A percentile compares a stretch with the other conserved stretches of the same genome.
These are phyloP conservation scores for Elsinoe arachidis DNA, from an alignment of 2,329 filamentous ascomycete genomes.

Conservation along the genomic window DNA sequence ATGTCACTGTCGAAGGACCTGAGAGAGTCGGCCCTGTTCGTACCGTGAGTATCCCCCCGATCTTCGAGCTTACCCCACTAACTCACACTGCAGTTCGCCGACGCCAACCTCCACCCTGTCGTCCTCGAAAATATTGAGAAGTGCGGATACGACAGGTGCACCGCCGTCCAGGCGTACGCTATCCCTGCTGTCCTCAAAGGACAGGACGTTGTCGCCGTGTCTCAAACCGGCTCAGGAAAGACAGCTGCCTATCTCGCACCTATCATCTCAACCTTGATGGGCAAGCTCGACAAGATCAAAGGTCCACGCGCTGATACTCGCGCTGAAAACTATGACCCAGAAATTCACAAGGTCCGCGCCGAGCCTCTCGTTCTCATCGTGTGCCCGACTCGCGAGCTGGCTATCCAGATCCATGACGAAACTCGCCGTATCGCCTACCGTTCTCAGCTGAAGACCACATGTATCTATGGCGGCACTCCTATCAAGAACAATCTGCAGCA, in stretches of 20 bases:
- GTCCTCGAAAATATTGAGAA: conserved; percentile 70
- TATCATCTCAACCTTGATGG: conserved; percentile 84
- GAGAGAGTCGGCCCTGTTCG: conserved; percentile 40
- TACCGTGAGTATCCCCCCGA: conserved; percentile 34
- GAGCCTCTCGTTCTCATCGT: conserved; percentile 85
- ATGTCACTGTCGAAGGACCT: conserved; percentile 43
- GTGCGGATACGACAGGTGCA: conserved; percentile 62
- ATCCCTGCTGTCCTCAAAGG: conserved; percentile 70
- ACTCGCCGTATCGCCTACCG: conserved; percentile 88
- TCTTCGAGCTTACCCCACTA: conserved; percentile 12
- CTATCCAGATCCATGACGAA: conserved; percentile 92
- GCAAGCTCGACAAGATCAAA: conserved; percentile 81
- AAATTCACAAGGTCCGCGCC: conserved; percentile 51
- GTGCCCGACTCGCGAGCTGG: conserved; percentile 79
- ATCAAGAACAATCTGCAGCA: conserved; percentile 60
- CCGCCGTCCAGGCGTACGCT: conserved; percentile 78
- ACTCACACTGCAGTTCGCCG: conserved; percentile 51
- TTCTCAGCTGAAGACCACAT: conserved; percentile 85
- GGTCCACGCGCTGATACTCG: conserved; percentile 59
- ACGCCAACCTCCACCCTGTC: conserved; percentile 75
- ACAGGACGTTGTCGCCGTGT: conserved; percentile 77
- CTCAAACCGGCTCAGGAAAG: conserved; percentile 95
- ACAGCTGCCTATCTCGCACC: conserved; percentile 89
- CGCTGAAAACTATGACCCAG: conserved; percentile 41
- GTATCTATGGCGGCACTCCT: conserved; percentile 78